Evolutionary conservation across 78 protist species (phyloP).

Genomic region (Salpingoeca rosetta): DNA sequence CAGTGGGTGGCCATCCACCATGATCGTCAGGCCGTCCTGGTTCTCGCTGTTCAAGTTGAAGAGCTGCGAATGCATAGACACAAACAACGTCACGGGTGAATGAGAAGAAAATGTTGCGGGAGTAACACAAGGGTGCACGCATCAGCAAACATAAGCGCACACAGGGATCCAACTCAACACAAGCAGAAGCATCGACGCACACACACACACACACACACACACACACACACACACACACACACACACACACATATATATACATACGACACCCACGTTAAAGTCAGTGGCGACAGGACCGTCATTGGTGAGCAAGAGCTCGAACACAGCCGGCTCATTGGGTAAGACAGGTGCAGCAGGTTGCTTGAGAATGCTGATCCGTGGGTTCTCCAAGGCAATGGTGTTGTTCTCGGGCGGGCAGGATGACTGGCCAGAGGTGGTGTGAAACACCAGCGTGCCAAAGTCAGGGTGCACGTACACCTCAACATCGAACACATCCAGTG

Average conservation of each 20-base stretch:
- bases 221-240: not conserved
- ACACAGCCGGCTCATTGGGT: not conserved
- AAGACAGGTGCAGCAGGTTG: not conserved
- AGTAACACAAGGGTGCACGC: not conserved
- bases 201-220: not conserved
- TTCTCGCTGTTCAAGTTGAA: too few species aligned
- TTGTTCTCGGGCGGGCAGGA: not conserved
- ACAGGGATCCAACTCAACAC: not conserved
- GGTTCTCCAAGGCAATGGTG: not conserved
- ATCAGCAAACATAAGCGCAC: not conserved
- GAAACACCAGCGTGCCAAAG: not conserved
- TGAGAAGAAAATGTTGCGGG: not conserved
- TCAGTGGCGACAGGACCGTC: not conserved
- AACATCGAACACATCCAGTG: not conserved
- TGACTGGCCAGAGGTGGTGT: not conserved
- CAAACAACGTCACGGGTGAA: not conserved
- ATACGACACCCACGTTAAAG: not conserved
- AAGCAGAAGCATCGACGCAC: not conserved
- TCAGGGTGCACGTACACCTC: not conserved
- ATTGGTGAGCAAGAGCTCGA: not conserved
- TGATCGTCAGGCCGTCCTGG: not conserved
- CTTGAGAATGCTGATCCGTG: not conserved
- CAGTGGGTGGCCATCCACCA: not conserved
- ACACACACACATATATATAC: not conserved
- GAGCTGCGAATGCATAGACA: not conserved